phyloP scores from a whole-genome alignment of 1,284 basidiomycete species.

The Acaromyces ingoldii region DNA sequence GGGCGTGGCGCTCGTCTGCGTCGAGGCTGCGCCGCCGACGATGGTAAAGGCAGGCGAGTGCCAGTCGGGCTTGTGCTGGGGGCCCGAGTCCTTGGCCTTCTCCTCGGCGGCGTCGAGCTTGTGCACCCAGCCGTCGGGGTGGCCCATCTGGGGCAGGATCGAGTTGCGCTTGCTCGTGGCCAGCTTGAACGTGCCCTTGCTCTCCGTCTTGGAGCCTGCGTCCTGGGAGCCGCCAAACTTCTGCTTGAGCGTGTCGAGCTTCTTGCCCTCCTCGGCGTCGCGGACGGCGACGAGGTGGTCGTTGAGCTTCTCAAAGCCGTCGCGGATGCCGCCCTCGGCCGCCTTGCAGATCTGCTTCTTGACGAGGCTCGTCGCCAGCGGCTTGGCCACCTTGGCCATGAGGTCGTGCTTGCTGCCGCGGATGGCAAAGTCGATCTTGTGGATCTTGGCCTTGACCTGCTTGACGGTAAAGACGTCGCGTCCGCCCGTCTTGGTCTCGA shows the following conservation, averaged over 20 bases:
- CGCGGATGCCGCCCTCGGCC: conserved; percentile 68
- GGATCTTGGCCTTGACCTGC: conserved; percentile 72
- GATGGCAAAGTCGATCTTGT: conserved; percentile 81
- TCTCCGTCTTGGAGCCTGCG: conserved; percentile 50
- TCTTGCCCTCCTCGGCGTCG: conserved; percentile 50
- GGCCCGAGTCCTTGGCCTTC: conserved; percentile 15
- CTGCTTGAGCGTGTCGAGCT: conserved; percentile 63
- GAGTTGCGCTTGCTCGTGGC: conserved; percentile 43
- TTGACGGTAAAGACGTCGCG: conserved; percentile 70
- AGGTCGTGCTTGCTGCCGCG: conserved; percentile 85
- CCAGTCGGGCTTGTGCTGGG: conserved; percentile 60
- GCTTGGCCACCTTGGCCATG: conserved; percentile 73
- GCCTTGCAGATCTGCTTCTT: conserved; percentile 87
- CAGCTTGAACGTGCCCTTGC: conserved; percentile 38
- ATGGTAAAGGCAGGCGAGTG: conserved; percentile 61
- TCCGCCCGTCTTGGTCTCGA: conserved; percentile 59
- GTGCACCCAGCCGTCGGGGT: conserved; percentile 68
- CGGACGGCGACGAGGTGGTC: conserved; percentile 76
- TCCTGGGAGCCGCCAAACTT: conserved; percentile 53
- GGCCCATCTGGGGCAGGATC: conserved; percentile 57
- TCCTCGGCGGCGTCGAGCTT: conserved; percentile 62
- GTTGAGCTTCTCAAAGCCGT: conserved; percentile 77
- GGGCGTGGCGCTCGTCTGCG: too few relatives aligned
- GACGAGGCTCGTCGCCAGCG: conserved; percentile 58
- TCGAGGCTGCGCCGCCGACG: conserved; percentile 18